Conservation (phyloP, 257 asterid genomes). For the Echites panduratus region DNA sequence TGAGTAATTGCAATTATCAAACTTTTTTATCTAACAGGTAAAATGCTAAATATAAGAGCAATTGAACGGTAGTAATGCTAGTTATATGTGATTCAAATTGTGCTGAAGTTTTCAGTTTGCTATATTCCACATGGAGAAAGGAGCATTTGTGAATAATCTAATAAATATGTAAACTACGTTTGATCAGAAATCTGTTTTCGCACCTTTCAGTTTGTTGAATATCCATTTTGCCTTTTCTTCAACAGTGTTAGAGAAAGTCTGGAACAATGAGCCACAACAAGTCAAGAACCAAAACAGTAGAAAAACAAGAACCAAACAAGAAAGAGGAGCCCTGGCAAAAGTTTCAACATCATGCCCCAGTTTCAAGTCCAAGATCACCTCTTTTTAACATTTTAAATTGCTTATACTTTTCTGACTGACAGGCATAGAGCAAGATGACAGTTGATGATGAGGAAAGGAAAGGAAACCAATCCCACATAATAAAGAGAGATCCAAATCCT, state of each 20-base stretch:
- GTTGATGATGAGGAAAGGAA: not conserved
- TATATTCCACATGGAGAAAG: too few relatives aligned
- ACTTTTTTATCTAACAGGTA: not conserved
- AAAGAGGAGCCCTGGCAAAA: too few relatives aligned
- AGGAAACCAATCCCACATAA: too few relatives aligned
- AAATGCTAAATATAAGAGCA: not conserved
- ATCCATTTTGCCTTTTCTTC: constrained; percentile 98
- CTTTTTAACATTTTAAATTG: not conserved
- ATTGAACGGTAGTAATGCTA: not conserved
- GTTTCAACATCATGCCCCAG: too few relatives aligned
- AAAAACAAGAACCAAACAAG: not conserved
- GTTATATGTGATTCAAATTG: too few relatives aligned
- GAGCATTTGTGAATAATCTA: not conserved
- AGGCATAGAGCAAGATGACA: too few relatives aligned
- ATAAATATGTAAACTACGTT: not conserved
- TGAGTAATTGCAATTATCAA: not conserved
- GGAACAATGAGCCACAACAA: constrained; percentile 19
- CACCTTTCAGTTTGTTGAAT: constrained; percentile 97
- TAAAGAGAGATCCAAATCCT: not conserved
- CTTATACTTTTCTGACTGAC: not conserved
- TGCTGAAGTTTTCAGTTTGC: too few relatives aligned
- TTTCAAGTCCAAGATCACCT: not conserved
- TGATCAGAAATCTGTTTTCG: not conserved
- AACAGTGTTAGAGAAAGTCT: constrained; percentile 75
- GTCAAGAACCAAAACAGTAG: not conserved